Evolutionary conservation across 2,329 filamentous ascomycete genomes (phyloP).

Genomic region (Myriosclerotinia duriaeana): DNA sequence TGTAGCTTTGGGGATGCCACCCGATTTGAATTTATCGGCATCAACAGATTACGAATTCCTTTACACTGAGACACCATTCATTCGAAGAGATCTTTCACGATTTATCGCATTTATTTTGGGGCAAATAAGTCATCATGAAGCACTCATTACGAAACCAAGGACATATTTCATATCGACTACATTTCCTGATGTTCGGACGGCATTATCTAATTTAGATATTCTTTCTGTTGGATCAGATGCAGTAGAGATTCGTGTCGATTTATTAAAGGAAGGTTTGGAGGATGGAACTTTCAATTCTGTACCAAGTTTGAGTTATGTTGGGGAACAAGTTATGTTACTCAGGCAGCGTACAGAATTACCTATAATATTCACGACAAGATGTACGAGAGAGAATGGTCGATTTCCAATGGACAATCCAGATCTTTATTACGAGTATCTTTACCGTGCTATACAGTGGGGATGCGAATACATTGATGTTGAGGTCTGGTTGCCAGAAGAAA

Average conservation of each 20-base stretch:
- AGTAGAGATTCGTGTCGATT: conserved; percentile 79
- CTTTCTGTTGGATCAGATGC: conserved; percentile 83
- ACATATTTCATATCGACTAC: conserved; percentile 87
- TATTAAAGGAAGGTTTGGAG: conserved; percentile 68
- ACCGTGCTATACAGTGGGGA: conserved; percentile 82
- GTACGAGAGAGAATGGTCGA: conserved; percentile 76
- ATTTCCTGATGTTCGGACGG: conserved; percentile 80
- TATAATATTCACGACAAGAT: conserved; percentile 86
- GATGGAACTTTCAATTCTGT: conserved; percentile 63
- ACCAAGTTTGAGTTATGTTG: conserved; percentile 79
- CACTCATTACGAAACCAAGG: conserved; percentile 72
- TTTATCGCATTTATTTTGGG: conserved; percentile 79
- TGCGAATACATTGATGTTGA: conserved; percentile 90
- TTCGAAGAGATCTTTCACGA: conserved; percentile 72
- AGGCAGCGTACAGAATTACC: conserved; percentile 82
- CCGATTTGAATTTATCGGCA: conserved; percentile 63
- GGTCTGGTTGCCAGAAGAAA: conserved; percentile 77
- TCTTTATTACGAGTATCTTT: conserved; percentile 77
- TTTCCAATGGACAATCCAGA: conserved; percentile 80
- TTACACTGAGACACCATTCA: conserved; percentile 71
- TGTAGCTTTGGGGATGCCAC: conserved; percentile 67
- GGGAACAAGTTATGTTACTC: conserved; percentile 80
- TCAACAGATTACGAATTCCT: conserved; percentile 84
- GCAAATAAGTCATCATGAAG: conserved; percentile 75
- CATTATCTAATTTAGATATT: conserved; percentile 81